Base-by-base conservation (phyloP, 805 yeast genomes). In the Candida adriatica region DNA sequence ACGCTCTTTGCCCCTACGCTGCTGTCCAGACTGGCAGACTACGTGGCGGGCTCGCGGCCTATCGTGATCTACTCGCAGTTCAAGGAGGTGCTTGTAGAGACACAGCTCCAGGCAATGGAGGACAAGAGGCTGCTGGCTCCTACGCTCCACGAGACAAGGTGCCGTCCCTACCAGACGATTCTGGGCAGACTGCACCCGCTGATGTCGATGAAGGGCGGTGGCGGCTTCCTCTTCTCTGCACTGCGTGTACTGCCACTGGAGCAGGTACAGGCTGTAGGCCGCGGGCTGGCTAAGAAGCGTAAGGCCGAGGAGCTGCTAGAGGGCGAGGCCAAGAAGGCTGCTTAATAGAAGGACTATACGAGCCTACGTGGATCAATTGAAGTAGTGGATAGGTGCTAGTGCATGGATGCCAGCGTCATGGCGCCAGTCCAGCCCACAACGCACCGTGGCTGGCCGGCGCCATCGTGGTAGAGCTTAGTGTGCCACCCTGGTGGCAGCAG, bases 181-280 rank as follows among this genome's bases (percentile, higher is more conserved):
- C 85, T 94, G 13, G 98, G 97, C 6, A 77, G 94, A 52, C 64
- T 90, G 49, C 99, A 92, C 56, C 99, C 99, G 1, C 52, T 79
- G 38, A 92, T 92, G 99, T 84, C 96, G 0, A 77, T 80, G 68
- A 70, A 85, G 48, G 87, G 95, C 6, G 88, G 81, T 36, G 97
- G 96, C 40, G 99, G 99, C 0, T 90, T 75, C 54, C 54, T 92
- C 3, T 61, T 87, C 43, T 70, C 76, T 63, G 94, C 90, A 4
- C 72, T 83, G 11, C 67, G 83, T 29, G 96, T 92, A 1, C 61
- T 75, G 32, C 95, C 96, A 3, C 58, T 66, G 27, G 79, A 71
- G 20, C 65, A 66, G 22, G 73, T 71, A 13, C 82, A 84, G 9
- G 79, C 83, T 6, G 85, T 86, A 5, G 75, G 83, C 37, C 78